A percentile compares a stretch with the other conserved stretches of the same genome.
Evolutionary conservation across 495 filamentous ascomycete species (phyloP).

Genomic region (Apiosordaria backusii): DNA sequence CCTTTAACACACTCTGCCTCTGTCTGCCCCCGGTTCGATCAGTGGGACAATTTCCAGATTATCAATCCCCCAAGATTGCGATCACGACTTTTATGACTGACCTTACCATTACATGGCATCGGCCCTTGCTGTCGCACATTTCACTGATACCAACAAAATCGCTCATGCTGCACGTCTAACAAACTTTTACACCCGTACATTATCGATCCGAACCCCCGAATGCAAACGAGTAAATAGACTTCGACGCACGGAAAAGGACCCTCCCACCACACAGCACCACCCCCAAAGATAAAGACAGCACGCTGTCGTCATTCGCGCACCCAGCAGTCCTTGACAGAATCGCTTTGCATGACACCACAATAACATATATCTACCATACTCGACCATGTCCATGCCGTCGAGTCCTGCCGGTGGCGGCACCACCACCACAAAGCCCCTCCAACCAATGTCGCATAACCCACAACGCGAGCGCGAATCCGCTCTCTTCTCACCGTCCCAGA

Average conservation of each 20-base stretch:
- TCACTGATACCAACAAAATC: too few species aligned
- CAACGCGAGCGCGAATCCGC: constrained; percentile 51
- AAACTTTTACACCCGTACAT: background rate
- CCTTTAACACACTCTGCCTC: background rate
- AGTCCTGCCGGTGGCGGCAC: constrained; percentile 30
- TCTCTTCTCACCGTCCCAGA: constrained; percentile 21
- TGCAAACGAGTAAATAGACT: background rate
- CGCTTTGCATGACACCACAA: constrained; percentile 22
- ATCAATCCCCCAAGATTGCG: constrained; percentile 4
- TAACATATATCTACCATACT: constrained; percentile 12
- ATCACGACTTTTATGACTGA: constrained; percentile 1
- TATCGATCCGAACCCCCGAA: background rate
- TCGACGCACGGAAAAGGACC: background rate
- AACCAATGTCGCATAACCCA: constrained; percentile 72
- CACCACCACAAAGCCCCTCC: constrained; percentile 54
- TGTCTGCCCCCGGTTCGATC: background rate
- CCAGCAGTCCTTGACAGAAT: constrained; percentile 7
- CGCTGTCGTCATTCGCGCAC: constrained; percentile 6
- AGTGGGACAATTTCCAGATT: constrained; percentile 9
- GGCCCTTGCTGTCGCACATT: background rate
- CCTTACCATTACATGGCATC: background rate
- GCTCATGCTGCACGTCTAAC: background rate
- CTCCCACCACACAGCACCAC: background rate
- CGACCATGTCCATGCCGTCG: constrained; percentile 24
- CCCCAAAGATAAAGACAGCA: background rate